Conservation (phyloP, 768 basidiomycete species). For the Psilocybe azurescens region DNA sequence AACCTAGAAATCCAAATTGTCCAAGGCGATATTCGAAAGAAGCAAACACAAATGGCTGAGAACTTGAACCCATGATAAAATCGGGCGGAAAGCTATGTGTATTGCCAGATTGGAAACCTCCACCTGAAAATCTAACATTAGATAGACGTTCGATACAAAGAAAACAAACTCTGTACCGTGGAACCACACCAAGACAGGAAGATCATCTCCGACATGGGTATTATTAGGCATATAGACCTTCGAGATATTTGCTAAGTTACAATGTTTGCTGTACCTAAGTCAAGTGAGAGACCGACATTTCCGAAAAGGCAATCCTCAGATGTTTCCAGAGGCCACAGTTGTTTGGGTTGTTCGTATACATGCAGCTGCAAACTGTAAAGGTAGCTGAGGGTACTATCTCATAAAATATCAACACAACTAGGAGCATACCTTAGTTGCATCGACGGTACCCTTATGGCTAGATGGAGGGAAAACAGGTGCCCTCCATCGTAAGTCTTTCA, state of each 20-base stretch:
- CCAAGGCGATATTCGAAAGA: conserved; percentile 49
- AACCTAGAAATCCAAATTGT: conserved; percentile 46
- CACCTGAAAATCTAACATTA: conserved; percentile 31
- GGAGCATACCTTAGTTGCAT: conserved; percentile 7
- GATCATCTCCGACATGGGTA: conserved; percentile 23
- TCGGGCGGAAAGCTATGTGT: conserved; percentile 37
- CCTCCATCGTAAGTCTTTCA: conserved; percentile 4
- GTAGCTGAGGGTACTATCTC: neutral
- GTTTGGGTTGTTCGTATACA: conserved; percentile 40
- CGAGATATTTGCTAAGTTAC: neutral
- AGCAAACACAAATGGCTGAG: conserved; percentile 41
- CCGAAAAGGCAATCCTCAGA: conserved; percentile 50
- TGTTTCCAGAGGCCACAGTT: conserved; percentile 31
- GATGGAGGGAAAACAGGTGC: conserved; percentile 12
- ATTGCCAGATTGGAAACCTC: conserved; percentile 45
- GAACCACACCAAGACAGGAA: conserved; percentile 48
- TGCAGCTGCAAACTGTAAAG: conserved; percentile 35
- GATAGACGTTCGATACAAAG: neutral
- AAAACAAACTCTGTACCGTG: conserved; percentile 34
- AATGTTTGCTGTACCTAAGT: no score
- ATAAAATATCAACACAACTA: neutral
- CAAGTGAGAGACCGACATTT: conserved; percentile 32
- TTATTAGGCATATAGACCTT: conserved; percentile 41
- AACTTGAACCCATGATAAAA: conserved; percentile 34
- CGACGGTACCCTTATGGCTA: conserved; percentile 4